Base-by-base conservation (phyloP, 1,284 basidiomycete species). In the Ceratobasidium sp. region DNA sequence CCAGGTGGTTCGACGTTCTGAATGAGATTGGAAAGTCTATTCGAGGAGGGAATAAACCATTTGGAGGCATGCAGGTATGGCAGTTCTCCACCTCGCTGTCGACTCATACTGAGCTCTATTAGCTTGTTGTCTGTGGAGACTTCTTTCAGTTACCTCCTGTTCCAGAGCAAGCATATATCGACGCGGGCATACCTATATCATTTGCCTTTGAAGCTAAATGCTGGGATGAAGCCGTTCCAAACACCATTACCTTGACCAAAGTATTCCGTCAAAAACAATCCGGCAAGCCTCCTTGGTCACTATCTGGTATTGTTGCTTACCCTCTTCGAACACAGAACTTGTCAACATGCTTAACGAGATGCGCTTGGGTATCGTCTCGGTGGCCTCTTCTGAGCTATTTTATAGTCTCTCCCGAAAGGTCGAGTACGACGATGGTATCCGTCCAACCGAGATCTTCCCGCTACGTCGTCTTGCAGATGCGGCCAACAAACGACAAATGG, bases 81-180 rank as follows among this genome's bases (percentile, higher is more conserved):
- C n/a, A n/a, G 60, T 3, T 62, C 7, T n/a, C 16, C 20, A 8
- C 14, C 5, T 14, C 14, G 16, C 18, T 35, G 12, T 18, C 18
- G 44, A 78, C 78, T 80, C 18, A 81, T 33, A 65, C 64, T 70
- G 75, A 57, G 77, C 33, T 64, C 23, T 33, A 55, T 16, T 85
- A 92, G 91, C 86, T 98, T 64, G 87, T 98, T 74, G 87, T 96
- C 57, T 95, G 93, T 8, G 96, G 96, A n/a, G 96, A 98, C 84
- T 97, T 97, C 84, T 96, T 94, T 85, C 96, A 98, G 85, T 89
- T 98, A 1, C 97, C 97, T 0, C 97, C 97, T 0, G 96, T 98
- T 5, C 88, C 89, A n/a, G 87, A 88, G 6, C 82, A 84, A 73
- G 87, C 85, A 79, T 85, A 87, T 64, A 83, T 83, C 0, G 79